phyloP scores from a whole-genome alignment of 192 early-diverging fungal genomes.

The Coemansia sp. region DNA sequence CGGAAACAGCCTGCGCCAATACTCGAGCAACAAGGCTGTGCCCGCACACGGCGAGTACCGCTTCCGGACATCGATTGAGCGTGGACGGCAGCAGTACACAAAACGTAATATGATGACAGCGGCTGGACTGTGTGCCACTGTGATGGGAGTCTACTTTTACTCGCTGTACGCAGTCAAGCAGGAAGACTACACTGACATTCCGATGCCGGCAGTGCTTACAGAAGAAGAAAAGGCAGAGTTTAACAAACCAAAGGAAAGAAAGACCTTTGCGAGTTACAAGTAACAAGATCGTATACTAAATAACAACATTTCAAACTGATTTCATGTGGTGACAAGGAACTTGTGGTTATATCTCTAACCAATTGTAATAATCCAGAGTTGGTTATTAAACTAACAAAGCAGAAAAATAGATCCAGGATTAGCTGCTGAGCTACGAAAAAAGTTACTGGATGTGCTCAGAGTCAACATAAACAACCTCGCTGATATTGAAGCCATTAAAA shows the following conservation, averaged over 20 bases:
- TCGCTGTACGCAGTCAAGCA: constrained; percentile 72
- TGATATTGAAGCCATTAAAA: constrained; percentile 87
- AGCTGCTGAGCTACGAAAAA: not conserved
- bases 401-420: too few relatives aligned
- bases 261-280: too few relatives aligned
- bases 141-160: constrained; percentile 59
- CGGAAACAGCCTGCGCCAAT: constrained; percentile 4
- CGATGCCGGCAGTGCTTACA: constrained; percentile 57
- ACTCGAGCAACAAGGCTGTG: not conserved
- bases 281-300: too few relatives aligned
- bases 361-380: too few relatives aligned
- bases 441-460: not conserved
- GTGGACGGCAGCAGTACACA: constrained; percentile 38
- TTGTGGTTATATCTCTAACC: too few relatives aligned
- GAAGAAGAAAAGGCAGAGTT: constrained; percentile 32
- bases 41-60: constrained; percentile 39
- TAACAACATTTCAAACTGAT: too few relatives aligned
- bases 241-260: constrained; percentile 1
- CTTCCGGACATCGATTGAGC: constrained; percentile 48
- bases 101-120: constrained; percentile 29
- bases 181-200: constrained; percentile 75
- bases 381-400: too few relatives aligned
- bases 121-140: constrained; percentile 12
- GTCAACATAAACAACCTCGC: constrained; percentile 84
- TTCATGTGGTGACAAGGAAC: too few relatives aligned